Evolutionary conservation across 352 stramenopile genomes (phyloP), one percentile per base, ranked within the genome.

Genomic region (Phytopythium litorale): DNA sequence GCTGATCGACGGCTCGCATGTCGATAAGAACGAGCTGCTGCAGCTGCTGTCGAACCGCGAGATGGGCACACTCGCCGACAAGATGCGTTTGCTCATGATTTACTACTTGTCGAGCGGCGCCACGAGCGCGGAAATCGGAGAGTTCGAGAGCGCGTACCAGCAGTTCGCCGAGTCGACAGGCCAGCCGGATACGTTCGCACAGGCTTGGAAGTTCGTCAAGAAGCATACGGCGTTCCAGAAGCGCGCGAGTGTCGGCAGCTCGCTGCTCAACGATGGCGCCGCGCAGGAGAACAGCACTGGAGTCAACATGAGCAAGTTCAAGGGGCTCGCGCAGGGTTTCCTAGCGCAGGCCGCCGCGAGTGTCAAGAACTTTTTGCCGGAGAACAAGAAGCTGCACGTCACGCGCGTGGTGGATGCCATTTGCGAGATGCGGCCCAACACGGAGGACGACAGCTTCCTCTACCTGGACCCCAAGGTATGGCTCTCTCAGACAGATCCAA

Each of bases 371-470:
- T 95, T 95, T 50, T 70, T 95, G 58, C 84, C 86, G 0, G 84
- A 92, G 59, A 93, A 92, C 77, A 95, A 95, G 56, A 95, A 93
- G 52, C 68, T 95, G 61, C 82, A 94, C 56, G 70, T 94, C 25
- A 91, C 86, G 12, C 81, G 86, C n/a, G 81, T 94, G 25, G 76
- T 78, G 4, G 86, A 94, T 40, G 82, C 82, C 38, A 91, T 94
- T 67, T 93, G 84, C 62, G 86, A 94, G 53, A 73, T 94, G 62
- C 76, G 81, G 48, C 78, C 83, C 3, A 88, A 82, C 67, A 94
- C 84, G 2, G 86, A 94, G 66, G 86, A 94, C 68, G 86, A 94
- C 23, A 81, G 68, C 38, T 94, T 89, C 53, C 61, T 94, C 56
- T 94, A 94, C 56, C 71, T 94, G 70, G 86, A 94, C 60, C 86